These are phyloP conservation scores for Austroboletus niveus DNA, from an alignment of 1,284 basidiomycete genomes.

Conservation along the genomic window DNA sequence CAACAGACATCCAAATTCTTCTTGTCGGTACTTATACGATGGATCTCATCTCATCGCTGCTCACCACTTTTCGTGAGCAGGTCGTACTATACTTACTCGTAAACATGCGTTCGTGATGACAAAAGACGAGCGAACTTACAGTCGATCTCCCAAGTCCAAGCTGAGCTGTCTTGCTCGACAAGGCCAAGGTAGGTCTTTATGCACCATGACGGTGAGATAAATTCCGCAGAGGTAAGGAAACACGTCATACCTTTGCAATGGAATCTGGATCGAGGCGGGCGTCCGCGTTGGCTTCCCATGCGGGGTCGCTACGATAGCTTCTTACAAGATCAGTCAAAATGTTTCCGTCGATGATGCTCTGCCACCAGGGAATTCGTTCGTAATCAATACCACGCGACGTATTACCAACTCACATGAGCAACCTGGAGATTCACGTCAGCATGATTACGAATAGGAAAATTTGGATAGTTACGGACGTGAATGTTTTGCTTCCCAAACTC, in stretches of 20 bases:
- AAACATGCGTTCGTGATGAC: not conserved
- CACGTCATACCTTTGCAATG: conserved; percentile 51
- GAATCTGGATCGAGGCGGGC: conserved; percentile 55
- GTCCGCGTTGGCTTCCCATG: conserved; percentile 48
- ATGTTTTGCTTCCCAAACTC: conserved; percentile 81
- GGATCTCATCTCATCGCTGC: no score
- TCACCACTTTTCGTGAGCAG: no score
- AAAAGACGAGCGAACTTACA: conserved; percentile 37
- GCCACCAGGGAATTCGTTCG: conserved; percentile 6
- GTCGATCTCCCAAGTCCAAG: conserved; percentile 73
- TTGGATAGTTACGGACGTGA: conserved; percentile 46
- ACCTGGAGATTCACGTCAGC: conserved; percentile 37
- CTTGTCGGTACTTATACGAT: no score
- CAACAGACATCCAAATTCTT: no score
- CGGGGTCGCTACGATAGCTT: conserved; percentile 30
- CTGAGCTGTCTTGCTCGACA: conserved; percentile 55
- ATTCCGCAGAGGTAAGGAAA: not conserved
- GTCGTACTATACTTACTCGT: not conserved
- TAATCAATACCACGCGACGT: no score
- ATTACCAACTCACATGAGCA: conserved; percentile 50
- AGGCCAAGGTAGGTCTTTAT: conserved; percentile 52
- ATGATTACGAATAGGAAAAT: conserved; percentile 2
- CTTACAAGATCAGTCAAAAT: conserved; percentile 50
- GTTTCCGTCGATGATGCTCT: conserved; percentile 63
- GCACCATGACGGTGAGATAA: not conserved